Evolutionary conservation across 2,329 filamentous ascomycete genomes (phyloP).

Genomic region (Venturia effusa): DNA sequence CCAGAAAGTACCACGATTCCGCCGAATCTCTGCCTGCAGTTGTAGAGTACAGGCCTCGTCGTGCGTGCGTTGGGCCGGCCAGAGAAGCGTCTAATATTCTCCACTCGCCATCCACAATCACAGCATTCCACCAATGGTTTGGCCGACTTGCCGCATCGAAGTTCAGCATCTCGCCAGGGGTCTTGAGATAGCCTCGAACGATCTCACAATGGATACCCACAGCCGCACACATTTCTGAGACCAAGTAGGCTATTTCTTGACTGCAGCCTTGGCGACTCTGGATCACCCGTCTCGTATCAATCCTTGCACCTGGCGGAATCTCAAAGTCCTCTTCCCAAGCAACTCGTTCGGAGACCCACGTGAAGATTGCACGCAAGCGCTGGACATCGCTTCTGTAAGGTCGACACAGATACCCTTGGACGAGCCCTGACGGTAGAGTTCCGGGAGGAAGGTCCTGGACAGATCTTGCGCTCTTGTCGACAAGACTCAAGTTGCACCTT

Average conservation of each 20-base stretch:
- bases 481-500: slow-evolving; percentile 67
- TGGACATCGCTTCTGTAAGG: slow-evolving; percentile 94
- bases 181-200: slow-evolving; percentile 81
- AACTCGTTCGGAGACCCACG: slow-evolving; percentile 92
- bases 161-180: slow-evolving; percentile 66
- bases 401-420: slow-evolving; percentile 84
- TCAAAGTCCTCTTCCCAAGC: slow-evolving; percentile 93
- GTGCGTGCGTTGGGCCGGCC: slow-evolving; percentile 82
- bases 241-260: slow-evolving; percentile 79
- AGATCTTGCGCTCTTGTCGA: slow-evolving; percentile 94
- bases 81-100: slow-evolving; percentile 91
- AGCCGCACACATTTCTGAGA: slow-evolving; percentile 86
- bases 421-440: slow-evolving; percentile 70
- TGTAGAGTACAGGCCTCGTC: slow-evolving; percentile 65
- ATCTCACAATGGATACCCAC: slow-evolving; percentile 82
- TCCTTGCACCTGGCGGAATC: slow-evolving; percentile 37
- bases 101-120: slow-evolving; percentile 90
- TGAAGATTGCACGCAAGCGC: slow-evolving; percentile 86
- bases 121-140: slow-evolving; percentile 97
- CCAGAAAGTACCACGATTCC: slow-evolving; percentile 90
- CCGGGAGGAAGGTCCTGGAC: slow-evolving; percentile 71
- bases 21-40: slow-evolving; percentile 57
- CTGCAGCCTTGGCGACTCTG: slow-evolving; percentile 74
- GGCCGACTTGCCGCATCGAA: slow-evolving; percentile 67
- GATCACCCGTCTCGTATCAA: slow-evolving; percentile 76